These are phyloP conservation scores for Truncatella angustata DNA, from an alignment of 2,329 filamentous ascomycete genomes.

Conservation along the genomic window DNA sequence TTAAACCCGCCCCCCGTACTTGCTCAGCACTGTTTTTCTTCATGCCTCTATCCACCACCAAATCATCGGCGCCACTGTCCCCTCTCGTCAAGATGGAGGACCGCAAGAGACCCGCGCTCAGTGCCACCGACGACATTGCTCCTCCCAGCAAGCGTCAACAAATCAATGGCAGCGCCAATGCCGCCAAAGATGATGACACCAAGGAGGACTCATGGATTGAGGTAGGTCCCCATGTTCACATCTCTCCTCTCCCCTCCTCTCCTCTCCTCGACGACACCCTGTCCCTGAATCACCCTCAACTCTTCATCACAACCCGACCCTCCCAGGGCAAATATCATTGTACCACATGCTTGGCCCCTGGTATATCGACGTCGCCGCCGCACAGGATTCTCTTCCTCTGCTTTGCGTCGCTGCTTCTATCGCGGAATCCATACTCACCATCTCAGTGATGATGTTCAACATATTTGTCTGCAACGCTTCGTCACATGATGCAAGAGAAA, in stretches of 20 bases:
- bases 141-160: conserved; percentile 92
- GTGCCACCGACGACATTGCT: conserved; percentile 76
- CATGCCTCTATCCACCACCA: conserved; percentile 83
- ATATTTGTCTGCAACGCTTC: conserved; percentile 24
- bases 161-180: conserved; percentile 70
- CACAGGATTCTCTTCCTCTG: neutral
- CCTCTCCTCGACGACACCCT: no score
- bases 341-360: neutral
- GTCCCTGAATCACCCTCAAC: no score
- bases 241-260: conserved; percentile 15
- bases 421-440: conserved; percentile 30
- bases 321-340: neutral
- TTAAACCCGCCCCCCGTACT: conserved; percentile 33
- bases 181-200: conserved; percentile 54
- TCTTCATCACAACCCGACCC: no score
- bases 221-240: conserved; percentile 51
- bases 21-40: conserved; percentile 56
- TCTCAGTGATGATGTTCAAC: conserved; percentile 31
- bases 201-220: conserved; percentile 63
- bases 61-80: conserved; percentile 70
- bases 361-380: neutral
- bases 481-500: conserved; percentile 15
- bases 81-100: conserved; percentile 97
- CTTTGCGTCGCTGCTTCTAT: conserved; percentile 14
- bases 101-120: conserved; percentile 89